A percentile compares a stretch with the other conserved stretches of the same genome.
These are phyloP conservation scores for Saccharomycopsis sp. DNA, from an alignment of 805 yeast species.

Conservation along the genomic window DNA sequence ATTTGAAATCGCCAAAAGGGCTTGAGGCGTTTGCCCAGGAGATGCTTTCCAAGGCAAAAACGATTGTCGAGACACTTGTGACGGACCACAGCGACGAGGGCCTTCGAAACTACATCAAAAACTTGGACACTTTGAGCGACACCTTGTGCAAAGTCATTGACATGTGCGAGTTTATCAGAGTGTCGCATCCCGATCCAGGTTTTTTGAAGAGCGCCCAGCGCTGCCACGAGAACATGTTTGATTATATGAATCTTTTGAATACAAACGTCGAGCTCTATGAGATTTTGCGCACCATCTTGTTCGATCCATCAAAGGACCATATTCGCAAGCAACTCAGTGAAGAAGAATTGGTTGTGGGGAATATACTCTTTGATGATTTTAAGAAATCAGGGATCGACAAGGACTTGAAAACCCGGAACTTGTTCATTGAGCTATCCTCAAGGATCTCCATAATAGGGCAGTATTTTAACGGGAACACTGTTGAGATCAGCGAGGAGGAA, in stretches of 20 bases:
- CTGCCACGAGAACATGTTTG: slow-evolving; percentile 82
- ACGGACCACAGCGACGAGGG: slow-evolving; percentile 37
- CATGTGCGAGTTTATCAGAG: slow-evolving; percentile 84
- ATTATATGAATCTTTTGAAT: slow-evolving; percentile 86
- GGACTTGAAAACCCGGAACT: slow-evolving; percentile 51
- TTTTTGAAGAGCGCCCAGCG: slow-evolving; percentile 77
- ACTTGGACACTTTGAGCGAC: slow-evolving; percentile 80
- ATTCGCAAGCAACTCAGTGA: slow-evolving; percentile 34
- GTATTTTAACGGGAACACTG: slow-evolving; percentile 50
- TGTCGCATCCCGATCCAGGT: slow-evolving; percentile 67
- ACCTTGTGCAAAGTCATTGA: slow-evolving; percentile 87
- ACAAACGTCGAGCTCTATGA: slow-evolving; percentile 67
- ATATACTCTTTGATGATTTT: slow-evolving; percentile 72
- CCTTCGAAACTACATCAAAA: slow-evolving; percentile 42
- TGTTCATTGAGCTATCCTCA: slow-evolving; percentile 72
- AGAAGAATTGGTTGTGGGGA: slow-evolving; percentile 81
- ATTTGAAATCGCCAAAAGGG: slow-evolving; percentile 61
- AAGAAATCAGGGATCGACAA: slow-evolving; percentile 84
- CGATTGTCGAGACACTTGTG: slow-evolving; percentile 49
- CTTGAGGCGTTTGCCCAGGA: slow-evolving; percentile 53
- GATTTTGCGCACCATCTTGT: slow-evolving; percentile 48
- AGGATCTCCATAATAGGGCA: slow-evolving; percentile 77
- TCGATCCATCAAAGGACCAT: slow-evolving; percentile 28
- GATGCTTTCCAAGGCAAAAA: slow-evolving; percentile 58
- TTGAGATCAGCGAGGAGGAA: slow-evolving; percentile 24